A percentile compares a stretch with the other conserved stretches of the same genome.
Conservation (phyloP, 2,329 filamentous ascomycete species). For the Penicillium hordei region DNA sequence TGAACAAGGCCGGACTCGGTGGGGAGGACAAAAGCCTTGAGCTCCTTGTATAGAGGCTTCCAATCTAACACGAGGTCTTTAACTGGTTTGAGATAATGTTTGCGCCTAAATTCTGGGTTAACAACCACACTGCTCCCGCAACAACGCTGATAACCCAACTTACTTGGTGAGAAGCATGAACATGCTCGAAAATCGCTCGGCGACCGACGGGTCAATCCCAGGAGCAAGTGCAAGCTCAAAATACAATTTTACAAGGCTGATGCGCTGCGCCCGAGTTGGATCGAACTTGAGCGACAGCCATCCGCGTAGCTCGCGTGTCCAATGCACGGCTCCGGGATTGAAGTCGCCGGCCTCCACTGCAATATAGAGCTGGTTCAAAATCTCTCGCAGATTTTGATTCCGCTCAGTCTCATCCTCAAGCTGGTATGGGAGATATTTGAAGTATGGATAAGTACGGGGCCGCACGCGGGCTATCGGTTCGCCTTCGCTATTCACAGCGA, state of each 20-base stretch:
- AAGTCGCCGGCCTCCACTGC: conserved; percentile 91
- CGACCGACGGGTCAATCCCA: conserved; percentile 75
- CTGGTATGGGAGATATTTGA: conserved; percentile 81
- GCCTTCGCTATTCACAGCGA: conserved; percentile 53
- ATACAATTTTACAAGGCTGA: conserved; percentile 84
- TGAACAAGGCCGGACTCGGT: conserved; percentile 70
- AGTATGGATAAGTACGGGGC: conserved; percentile 90
- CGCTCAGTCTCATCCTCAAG: conserved; percentile 78
- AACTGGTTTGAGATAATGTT: conserved; percentile 88
- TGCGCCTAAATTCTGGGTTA: conserved; percentile 62
- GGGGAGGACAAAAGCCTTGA: conserved; percentile 87
- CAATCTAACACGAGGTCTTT: conserved; percentile 92
- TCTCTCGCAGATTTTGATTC: conserved; percentile 77
- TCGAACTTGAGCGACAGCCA: conserved; percentile 98
- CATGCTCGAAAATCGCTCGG: conserved; percentile 95
- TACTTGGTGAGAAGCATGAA: conserved; percentile 94
- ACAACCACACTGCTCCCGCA: conserved; percentile 5
- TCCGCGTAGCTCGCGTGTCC: conserved; percentile 91
- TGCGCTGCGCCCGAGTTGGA: conserved; percentile 78
- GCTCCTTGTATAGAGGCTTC: conserved; percentile 86
- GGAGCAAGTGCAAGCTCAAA: conserved; percentile 91
- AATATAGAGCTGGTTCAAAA: conserved; percentile 91
- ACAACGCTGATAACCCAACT: conserved; percentile 34
- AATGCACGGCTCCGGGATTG: conserved; percentile 87
- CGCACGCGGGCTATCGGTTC: conserved; percentile 66